phyloP scores from a whole-genome alignment of 2,329 filamentous ascomycete genomes.

The Phialophora verrucosa region DNA sequence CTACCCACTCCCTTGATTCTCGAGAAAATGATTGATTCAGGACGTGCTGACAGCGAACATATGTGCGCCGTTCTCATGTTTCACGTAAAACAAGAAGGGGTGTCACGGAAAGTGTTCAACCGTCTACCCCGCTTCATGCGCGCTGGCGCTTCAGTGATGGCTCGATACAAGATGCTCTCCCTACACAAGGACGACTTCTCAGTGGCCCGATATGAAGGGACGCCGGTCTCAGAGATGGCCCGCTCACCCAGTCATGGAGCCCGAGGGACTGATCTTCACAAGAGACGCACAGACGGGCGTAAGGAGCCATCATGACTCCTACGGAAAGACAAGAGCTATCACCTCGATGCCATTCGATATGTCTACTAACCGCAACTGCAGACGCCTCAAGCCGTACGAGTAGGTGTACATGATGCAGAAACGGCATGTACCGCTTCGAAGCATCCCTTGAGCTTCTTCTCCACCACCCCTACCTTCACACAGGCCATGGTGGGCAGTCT shows the following conservation, averaged over 20 bases:
- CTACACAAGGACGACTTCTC: not conserved
- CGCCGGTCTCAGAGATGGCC: not conserved
- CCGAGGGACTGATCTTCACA: not conserved
- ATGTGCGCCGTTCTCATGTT: conserved; percentile 10
- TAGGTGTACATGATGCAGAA: not conserved
- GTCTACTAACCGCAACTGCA: not conserved
- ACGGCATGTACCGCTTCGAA: not conserved
- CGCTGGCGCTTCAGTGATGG: not conserved
- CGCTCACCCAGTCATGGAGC: not conserved
- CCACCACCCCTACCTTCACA: not conserved
- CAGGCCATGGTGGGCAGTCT: not conserved
- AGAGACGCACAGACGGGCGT: not conserved
- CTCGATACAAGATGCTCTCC: not conserved
- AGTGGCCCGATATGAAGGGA: not conserved
- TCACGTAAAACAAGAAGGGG: conserved; percentile 11
- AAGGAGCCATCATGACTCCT: not conserved
- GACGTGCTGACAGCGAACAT: not conserved
- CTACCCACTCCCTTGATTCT: conserved; percentile 8
- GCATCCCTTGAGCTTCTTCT: not conserved
- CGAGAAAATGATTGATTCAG: conserved; percentile 5
- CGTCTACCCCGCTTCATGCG: not conserved
- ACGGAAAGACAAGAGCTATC: not conserved
- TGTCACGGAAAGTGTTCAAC: not conserved
- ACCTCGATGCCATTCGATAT: not conserved
- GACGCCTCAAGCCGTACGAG: not conserved